Evolutionary conservation across 805 yeast species (phyloP).

Genomic region (Candida incommunis): DNA sequence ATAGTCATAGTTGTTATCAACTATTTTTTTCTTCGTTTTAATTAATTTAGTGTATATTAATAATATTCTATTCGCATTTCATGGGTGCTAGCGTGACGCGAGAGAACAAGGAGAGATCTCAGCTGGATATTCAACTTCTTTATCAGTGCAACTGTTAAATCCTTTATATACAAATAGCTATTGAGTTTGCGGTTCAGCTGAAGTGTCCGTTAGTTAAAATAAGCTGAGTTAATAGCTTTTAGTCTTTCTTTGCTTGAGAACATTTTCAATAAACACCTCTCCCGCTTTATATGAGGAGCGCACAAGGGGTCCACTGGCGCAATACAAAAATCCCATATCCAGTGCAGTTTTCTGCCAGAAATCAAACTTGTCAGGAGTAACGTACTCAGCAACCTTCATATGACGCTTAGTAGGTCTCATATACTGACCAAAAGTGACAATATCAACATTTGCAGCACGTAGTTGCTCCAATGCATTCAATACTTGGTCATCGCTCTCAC

Average conservation of each 20-base stretch:
- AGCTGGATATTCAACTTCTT: too few relatives aligned
- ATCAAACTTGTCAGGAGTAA: slow-evolving; percentile 88
- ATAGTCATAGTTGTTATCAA: slow-evolving; percentile 2
- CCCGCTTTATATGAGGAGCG: slow-evolving; percentile 98
- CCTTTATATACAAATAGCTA: too few relatives aligned
- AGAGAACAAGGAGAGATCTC: too few relatives aligned
- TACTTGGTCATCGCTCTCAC: slow-evolving; percentile 88
- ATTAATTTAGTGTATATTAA: too few relatives aligned
- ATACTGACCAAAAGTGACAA: slow-evolving; percentile 96
- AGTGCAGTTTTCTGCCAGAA: slow-evolving; percentile 78
- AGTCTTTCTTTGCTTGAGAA: slow-evolving; percentile 52
- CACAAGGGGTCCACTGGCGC: slow-evolving; percentile 95
- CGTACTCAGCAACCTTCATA: slow-evolving; percentile 93
- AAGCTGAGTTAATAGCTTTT: background rate
- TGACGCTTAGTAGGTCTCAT: slow-evolving; percentile 99
- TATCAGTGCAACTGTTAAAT: too few relatives aligned
- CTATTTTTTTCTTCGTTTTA: slow-evolving; percentile 13
- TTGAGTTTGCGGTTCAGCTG: too few relatives aligned
- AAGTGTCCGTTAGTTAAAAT: too few relatives aligned
- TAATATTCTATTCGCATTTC: slow-evolving; percentile 11
- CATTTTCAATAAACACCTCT: slow-evolving; percentile 91
- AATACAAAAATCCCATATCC: slow-evolving; percentile 84
- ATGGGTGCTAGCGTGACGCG: slow-evolving; percentile 4
- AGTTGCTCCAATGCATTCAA: slow-evolving; percentile 62
- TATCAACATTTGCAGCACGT: slow-evolving; percentile 69